A percentile compares a stretch with the other conserved stretches of the same genome.
Evolutionary conservation across 805 yeast genomes (phyloP).

Genomic region (Candida incommunis): DNA sequence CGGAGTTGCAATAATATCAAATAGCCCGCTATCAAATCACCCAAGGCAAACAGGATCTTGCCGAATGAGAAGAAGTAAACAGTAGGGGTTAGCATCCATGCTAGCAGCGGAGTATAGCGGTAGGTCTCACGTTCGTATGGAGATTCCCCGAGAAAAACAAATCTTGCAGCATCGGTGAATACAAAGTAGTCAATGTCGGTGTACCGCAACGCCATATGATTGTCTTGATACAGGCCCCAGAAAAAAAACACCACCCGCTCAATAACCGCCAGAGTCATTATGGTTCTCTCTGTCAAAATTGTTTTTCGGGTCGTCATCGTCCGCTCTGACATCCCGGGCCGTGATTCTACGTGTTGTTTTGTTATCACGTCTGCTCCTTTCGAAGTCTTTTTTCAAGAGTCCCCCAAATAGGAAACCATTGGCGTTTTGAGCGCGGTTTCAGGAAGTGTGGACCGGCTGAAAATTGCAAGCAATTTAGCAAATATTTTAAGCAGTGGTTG

Average conservation of each 20-base stretch:
- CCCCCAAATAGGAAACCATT: too few relatives aligned
- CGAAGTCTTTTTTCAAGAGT: too few relatives aligned
- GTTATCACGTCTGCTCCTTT: too few relatives aligned
- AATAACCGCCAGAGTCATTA: constrained; percentile 16
- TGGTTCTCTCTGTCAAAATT: constrained; percentile 8
- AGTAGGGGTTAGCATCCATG: constrained; percentile 74
- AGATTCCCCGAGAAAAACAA: constrained; percentile 43
- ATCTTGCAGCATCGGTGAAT: constrained; percentile 81
- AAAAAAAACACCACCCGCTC: constrained; percentile 47
- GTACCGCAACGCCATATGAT: constrained; percentile 61
- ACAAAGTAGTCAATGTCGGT: constrained; percentile 93
- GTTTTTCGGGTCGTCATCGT: too few relatives aligned
- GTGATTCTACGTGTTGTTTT: too few relatives aligned
- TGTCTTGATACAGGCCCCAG: constrained; percentile 82
- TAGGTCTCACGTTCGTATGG: constrained; percentile 84
- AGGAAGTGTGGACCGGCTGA: too few relatives aligned
- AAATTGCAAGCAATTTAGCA: too few relatives aligned
- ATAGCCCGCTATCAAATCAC: constrained; percentile 73
- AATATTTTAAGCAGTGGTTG: too few relatives aligned
- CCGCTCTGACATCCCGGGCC: too few relatives aligned
- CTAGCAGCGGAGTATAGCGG: constrained; percentile 79
- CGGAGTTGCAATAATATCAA: constrained; percentile 33
- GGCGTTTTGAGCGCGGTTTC: too few relatives aligned
- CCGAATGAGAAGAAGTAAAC: constrained; percentile 49
- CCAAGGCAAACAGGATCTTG: constrained; percentile 56